Evolutionary conservation across 805 yeast species (phyloP), one percentile per base, ranked within the genome.

Genomic region (Ogataea henricii): DNA sequence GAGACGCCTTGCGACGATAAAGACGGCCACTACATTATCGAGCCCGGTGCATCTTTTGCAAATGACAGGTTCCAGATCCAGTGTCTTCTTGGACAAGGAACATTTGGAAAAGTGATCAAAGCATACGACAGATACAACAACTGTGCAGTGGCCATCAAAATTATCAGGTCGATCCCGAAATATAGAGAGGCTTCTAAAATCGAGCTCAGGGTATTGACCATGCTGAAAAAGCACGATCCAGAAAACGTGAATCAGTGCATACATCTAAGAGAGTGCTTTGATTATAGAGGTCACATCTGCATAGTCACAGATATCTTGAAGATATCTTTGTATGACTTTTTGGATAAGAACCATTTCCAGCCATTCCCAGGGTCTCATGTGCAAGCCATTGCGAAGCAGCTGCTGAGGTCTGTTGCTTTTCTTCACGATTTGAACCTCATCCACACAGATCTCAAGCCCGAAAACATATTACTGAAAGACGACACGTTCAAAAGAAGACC

Each of bases 381-480:
- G 32, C 97, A 89, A 69, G 87, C 89, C 2, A 83, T 94, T 50
- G 85, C 95, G 18, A 82, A 84, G 62, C 99, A 94, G 68, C 68
- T 94, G 48, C 73, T 94, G 18, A 75, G 90, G 53, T 85, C 94
- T 0, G 95, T 92, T 33, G 87, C 94, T 1, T 92, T 87, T 60
- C 71, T 94, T 52, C 99, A 94, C 66, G 96, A 89, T 60, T 73
- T 94, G 63, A 88, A 86, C 45, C 76, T 94, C 41, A 89, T 94
- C 36, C 99, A 94, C 68, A 94, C 99, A 0, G 99, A 94, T 66
- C 74, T 94, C 56, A 94, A 94, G 69, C 99, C 99, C 1, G 99
- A 94, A 66, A 94, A 94, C 64, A 87, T 94, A 36, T 67, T 94
- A 27, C 71, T 90, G 27, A 78, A 79, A 48, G 79, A 82, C 57